Percentiles rank a stretch among this genome's conserved stretches.
Evolutionary conservation across 441 rosid species (phyloP).

Genomic region (Adansonia gregorii): DNA sequence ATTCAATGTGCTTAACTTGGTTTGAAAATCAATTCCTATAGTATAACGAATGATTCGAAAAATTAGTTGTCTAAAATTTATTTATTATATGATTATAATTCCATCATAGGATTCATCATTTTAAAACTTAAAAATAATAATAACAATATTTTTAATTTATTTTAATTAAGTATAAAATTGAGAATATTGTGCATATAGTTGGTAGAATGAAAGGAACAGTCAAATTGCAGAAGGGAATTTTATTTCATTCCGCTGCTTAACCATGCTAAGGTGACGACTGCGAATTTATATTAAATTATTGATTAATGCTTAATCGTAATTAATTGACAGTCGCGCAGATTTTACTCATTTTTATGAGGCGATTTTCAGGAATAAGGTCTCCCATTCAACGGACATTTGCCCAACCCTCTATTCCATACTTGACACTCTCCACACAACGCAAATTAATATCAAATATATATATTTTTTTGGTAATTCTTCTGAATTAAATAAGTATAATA

Average conservation of each 20-base stretch:
- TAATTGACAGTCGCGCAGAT: slow-evolving; percentile 44
- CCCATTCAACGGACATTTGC: slow-evolving; percentile 68
- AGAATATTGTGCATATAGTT: not conserved
- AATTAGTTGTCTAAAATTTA: not conserved
- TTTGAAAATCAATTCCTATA: no score
- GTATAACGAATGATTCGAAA: no score
- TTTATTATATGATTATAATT: no score
- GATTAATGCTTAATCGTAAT: not conserved
- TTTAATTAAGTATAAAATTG: not conserved
- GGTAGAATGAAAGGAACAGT: not conserved
- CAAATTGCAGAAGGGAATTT: not conserved
- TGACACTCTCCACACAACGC: not conserved
- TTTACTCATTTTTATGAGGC: slow-evolving; percentile 58
- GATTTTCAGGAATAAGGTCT: slow-evolving; percentile 60
- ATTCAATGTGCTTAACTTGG: no score
- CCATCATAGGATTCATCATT: no score
- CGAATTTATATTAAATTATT: not conserved
- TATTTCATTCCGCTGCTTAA: not conserved
- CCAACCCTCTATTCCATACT: slow-evolving; percentile 26
- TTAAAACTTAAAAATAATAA: no score
- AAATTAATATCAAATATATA: no score
- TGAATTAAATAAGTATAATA: not conserved
- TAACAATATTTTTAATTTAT: not conserved
- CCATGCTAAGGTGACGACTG: not conserved
- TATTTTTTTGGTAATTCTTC: not conserved